Percentiles rank a stretch among this genome's conserved stretches.
Evolutionary conservation across 2,329 filamentous ascomycete genomes (phyloP).

Genomic region (Fusarium austroafricanum): DNA sequence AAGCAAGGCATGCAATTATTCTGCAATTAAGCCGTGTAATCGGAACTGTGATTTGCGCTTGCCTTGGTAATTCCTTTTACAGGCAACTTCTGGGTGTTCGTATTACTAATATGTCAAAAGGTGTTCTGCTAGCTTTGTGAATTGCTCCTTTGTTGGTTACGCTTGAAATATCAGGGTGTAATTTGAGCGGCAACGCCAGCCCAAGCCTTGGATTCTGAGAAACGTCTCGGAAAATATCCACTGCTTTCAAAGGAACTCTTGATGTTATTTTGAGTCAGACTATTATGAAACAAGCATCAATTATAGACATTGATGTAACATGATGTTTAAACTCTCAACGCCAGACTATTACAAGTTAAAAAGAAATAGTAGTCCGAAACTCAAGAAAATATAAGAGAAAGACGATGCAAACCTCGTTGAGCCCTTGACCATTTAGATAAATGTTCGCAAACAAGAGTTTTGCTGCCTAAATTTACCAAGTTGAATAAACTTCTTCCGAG

Average conservation of each 20-base stretch:
- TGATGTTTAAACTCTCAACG: background rate
- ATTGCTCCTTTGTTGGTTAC: background rate
- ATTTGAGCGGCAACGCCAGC: too few relatives aligned
- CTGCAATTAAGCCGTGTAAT: too few relatives aligned
- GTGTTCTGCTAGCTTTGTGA: background rate
- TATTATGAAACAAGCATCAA: background rate
- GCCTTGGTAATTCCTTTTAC: too few relatives aligned
- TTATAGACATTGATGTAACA: background rate
- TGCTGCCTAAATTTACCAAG: background rate
- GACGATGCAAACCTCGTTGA: background rate
- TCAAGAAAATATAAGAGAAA: background rate
- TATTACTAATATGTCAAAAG: too few relatives aligned
- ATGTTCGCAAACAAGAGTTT: background rate
- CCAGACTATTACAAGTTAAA: background rate
- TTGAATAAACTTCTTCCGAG: background rate
- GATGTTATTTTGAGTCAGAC: background rate
- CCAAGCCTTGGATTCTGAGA: background rate
- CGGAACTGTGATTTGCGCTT: too few relatives aligned
- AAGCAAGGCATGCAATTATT: too few relatives aligned
- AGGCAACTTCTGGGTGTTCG: too few relatives aligned
- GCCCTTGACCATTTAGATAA: too few relatives aligned
- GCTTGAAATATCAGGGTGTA: too few relatives aligned
- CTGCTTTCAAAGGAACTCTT: background rate
- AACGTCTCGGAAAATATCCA: background rate
- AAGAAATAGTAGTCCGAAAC: background rate